phyloP scores from a whole-genome alignment of 345 rosid genomes.

The Conringia planisiliqua region DNA sequence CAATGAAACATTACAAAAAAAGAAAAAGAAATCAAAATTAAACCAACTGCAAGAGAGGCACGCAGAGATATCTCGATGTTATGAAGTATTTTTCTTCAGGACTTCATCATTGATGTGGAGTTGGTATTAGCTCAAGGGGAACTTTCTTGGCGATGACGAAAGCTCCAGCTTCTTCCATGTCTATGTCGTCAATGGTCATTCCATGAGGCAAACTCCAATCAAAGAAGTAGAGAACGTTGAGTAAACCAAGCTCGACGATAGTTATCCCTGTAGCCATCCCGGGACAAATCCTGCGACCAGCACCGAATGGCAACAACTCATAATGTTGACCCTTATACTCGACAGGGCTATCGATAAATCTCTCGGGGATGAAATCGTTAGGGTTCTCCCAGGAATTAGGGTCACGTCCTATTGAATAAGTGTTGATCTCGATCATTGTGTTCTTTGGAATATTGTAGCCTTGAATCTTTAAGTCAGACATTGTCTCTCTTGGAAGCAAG shows the following conservation, averaged over 20 bases:
- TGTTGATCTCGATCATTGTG: conserved; percentile 40
- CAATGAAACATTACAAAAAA: not conserved
- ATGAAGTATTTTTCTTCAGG: not conserved
- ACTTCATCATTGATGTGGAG: conserved; percentile 8
- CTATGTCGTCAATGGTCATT: conserved; percentile 25
- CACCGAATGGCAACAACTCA: conserved; percentile 55
- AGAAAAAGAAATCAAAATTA: not conserved
- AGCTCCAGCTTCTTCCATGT: conserved; percentile 39
- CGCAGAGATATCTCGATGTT: not conserved
- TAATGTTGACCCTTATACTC: conserved; percentile 50
- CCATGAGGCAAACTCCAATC: conserved; percentile 44
- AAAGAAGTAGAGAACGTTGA: conserved; percentile 40
- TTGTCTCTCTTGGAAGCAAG: conserved; percentile 41
- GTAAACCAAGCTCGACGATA: conserved; percentile 33
- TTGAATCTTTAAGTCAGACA: conserved; percentile 32
- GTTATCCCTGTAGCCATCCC: conserved; percentile 38
- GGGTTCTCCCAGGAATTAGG: conserved; percentile 42
- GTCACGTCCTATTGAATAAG: conserved; percentile 50
- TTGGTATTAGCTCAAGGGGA: conserved; percentile 27
- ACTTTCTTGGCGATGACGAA: conserved; percentile 17
- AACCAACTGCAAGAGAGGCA: not conserved
- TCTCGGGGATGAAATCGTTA: conserved; percentile 41
- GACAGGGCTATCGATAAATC: conserved; percentile 37
- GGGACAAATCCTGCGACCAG: conserved; percentile 54
- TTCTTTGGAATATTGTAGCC: conserved; percentile 41